Evolutionary conservation across 2,329 filamentous ascomycete species (phyloP).

Genomic region (Coniochaeta sp.): DNA sequence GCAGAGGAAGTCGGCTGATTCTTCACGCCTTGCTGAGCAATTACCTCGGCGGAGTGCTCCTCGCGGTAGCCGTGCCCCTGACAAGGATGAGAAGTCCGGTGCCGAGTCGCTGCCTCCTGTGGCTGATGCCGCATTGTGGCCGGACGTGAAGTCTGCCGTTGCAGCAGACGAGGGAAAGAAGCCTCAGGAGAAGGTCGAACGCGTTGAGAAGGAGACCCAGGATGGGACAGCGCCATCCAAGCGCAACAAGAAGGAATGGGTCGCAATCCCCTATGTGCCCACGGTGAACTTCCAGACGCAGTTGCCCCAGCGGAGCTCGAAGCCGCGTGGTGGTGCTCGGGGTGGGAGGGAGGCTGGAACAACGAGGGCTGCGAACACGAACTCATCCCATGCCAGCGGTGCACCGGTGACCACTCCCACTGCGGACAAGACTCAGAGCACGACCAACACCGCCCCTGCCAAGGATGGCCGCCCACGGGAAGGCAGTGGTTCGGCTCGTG

Average conservation of each 20-base stretch:
- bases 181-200: conserved; percentile 53
- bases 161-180: conserved; percentile 64
- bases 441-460: conserved; percentile 16
- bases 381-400: conserved; percentile 7
- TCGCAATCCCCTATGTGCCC: conserved; percentile 73
- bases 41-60: conserved; percentile 30
- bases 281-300: conserved; percentile 83
- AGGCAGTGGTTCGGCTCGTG: conserved; percentile 24
- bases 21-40: conserved; percentile 31
- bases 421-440: conserved; percentile 28
- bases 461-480: conserved; percentile 32
- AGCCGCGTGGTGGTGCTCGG: conserved; percentile 42
- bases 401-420: conserved; percentile 10
- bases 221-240: conserved; percentile 43
- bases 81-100: conserved; percentile 26
- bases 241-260: conserved; percentile 70
- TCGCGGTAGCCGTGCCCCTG: conserved; percentile 37
- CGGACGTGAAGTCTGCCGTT: conserved; percentile 69
- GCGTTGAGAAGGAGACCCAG: conserved; percentile 57
- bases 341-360: conserved; percentile 29
- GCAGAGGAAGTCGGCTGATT: conserved; percentile 35
- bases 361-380: conserved; percentile 19
- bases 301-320: conserved; percentile 49
- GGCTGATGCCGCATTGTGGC: conserved; percentile 76
- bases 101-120: conserved; percentile 51